Percentiles rank a stretch among this genome's conserved stretches.
Conservation (phyloP, 176 grass and related monocot genomes). For the Puya raimondii region DNA sequence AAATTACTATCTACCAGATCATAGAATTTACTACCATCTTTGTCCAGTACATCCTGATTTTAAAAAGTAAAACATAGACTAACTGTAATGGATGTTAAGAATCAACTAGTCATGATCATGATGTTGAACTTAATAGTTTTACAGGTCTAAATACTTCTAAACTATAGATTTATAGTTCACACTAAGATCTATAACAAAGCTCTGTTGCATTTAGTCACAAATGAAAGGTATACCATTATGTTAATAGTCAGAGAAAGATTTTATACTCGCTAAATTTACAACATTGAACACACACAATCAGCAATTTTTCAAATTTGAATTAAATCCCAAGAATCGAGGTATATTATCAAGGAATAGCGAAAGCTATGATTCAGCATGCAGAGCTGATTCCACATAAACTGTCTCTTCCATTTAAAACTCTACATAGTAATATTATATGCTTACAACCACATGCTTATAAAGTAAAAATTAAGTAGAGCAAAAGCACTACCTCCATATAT, state of each 20-base stretch:
- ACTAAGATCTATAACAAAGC: not conserved
- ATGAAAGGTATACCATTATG: not conserved
- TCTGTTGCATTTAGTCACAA: not conserved
- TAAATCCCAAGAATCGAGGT: too few species aligned
- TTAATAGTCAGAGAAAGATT: not conserved
- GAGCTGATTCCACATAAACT: too few species aligned
- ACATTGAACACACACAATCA: not conserved
- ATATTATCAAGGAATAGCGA: too few species aligned
- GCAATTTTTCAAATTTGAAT: not conserved
- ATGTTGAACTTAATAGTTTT: not conserved
- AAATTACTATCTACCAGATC: too few species aligned
- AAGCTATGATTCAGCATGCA: too few species aligned
- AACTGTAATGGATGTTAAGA: not conserved
- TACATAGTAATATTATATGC: too few species aligned
- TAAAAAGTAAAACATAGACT: not conserved
- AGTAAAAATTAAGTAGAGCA: not conserved
- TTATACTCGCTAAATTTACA: not conserved
- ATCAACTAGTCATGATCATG: not conserved
- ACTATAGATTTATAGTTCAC: too few species aligned
- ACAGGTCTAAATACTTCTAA: not conserved
- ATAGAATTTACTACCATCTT: too few species aligned
- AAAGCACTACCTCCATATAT: constrained; percentile 78
- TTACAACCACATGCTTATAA: too few species aligned
- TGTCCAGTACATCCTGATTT: not conserved
- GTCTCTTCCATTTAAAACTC: too few species aligned